Evolutionary conservation across 768 basidiomycete species (phyloP).

Genomic region (Pleurotus ostreatus): DNA sequence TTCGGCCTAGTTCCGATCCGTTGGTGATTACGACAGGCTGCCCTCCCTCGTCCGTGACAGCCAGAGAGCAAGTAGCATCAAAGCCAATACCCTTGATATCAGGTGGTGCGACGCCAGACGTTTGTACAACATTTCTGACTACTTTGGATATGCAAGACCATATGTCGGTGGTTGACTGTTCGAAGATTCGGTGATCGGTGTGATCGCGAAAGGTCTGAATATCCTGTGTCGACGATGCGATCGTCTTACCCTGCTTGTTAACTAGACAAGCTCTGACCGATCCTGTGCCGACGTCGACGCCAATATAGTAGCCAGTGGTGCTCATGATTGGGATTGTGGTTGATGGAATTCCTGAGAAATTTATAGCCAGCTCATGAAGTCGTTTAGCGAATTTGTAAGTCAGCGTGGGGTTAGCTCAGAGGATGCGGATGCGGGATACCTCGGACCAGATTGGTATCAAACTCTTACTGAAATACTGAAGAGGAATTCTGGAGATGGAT

Average conservation of each 20-base stretch:
- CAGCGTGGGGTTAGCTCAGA: neutral
- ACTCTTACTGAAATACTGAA: neutral
- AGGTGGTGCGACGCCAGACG: slow-evolving; percentile 49
- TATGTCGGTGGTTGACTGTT: slow-evolving; percentile 90
- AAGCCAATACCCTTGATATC: slow-evolving; percentile 86
- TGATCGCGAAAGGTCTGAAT: slow-evolving; percentile 87
- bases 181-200: slow-evolving; percentile 88
- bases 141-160: slow-evolving; percentile 68
- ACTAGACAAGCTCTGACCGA: slow-evolving; percentile 88
- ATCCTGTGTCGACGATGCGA: slow-evolving; percentile 75
- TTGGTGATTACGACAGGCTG: slow-evolving; percentile 72
- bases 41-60: slow-evolving; percentile 75
- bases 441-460: neutral
- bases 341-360: neutral
- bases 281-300: slow-evolving; percentile 88
- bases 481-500: neutral
- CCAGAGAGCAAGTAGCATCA: slow-evolving; percentile 95
- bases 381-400: neutral
- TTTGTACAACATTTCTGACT: slow-evolving; percentile 58
- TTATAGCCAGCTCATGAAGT: neutral
- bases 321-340: slow-evolving; percentile 25
- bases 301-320: slow-evolving; percentile 53
- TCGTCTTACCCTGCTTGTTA: slow-evolving; percentile 58
- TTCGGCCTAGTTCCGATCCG: slow-evolving; percentile 56
- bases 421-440: neutral